A percentile compares a stretch with the other conserved stretches of the same genome.
Evolutionary conservation across 1,284 basidiomycete species (phyloP).

Genomic region (Boletellus deceptivus): DNA sequence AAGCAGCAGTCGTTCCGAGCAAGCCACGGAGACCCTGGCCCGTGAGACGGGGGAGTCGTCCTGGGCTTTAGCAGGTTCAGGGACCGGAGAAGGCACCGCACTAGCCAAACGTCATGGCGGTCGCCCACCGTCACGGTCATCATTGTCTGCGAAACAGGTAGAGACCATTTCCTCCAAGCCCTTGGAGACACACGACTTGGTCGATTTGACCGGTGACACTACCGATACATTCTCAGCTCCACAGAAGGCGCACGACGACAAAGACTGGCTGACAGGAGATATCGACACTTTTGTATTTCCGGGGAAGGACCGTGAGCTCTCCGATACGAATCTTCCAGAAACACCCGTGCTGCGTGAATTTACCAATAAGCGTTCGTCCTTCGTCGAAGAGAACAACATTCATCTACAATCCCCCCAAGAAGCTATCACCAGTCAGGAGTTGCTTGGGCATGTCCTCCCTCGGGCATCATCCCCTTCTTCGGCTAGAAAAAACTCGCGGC

Average conservation of each 20-base stretch:
- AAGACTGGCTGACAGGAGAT: constrained; percentile 74
- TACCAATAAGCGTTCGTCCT: constrained; percentile 67
- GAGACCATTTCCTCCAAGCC: constrained; percentile 16
- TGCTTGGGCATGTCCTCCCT: constrained; percentile 17
- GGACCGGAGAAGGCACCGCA: constrained; percentile 14
- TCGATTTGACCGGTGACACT: constrained; percentile 19
- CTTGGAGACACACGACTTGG: constrained; percentile 17
- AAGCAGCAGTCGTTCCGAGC: constrained; percentile 42
- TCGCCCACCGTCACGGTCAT: constrained; percentile 28
- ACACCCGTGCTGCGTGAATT: constrained; percentile 59
- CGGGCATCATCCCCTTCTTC: constrained; percentile 27
- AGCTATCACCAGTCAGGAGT: constrained; percentile 44
- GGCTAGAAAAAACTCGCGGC: constrained; percentile 26
- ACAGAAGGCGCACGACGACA: constrained; percentile 32
- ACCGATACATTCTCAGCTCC: constrained; percentile 4
- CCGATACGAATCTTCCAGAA: constrained; percentile 19
- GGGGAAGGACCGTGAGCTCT: constrained; percentile 18
- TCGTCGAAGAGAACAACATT: constrained; percentile 52
- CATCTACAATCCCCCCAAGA: constrained; percentile 45
- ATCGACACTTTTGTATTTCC: constrained; percentile 37
- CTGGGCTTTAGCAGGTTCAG: constrained; percentile 5
- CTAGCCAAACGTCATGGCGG: constrained; percentile 22
- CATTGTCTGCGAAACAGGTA: constrained; percentile 22
- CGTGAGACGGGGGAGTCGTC: constrained; percentile 38
- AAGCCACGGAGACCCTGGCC: constrained; percentile 56